Evolutionary conservation across 495 filamentous ascomycete species (phyloP).

Genomic region (Aspergillus haitiensis): DNA sequence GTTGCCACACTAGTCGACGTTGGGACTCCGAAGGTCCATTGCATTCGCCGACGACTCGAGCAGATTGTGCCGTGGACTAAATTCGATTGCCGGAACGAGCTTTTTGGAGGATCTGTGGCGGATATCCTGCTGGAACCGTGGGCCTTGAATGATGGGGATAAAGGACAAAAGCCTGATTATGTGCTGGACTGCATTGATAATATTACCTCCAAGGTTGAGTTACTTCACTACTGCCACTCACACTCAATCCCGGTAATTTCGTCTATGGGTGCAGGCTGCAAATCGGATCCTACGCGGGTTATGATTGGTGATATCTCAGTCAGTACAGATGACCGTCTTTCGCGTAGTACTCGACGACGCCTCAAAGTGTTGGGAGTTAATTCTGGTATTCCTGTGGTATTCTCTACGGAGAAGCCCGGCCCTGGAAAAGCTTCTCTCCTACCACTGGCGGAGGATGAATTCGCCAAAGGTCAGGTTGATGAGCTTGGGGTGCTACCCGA

Average conservation of each 20-base stretch:
- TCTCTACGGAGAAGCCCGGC: constrained; percentile 87
- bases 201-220: constrained; percentile 90
- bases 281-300: constrained; percentile 92
- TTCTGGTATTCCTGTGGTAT: constrained; percentile 85
- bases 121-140: constrained; percentile 63
- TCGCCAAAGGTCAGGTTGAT: constrained; percentile 78
- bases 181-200: constrained; percentile 98
- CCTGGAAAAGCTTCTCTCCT: constrained; percentile 88
- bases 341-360: constrained; percentile 74
- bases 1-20: constrained; percentile 93
- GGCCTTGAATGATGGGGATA: constrained; percentile 48
- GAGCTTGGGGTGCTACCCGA: constrained; percentile 87
- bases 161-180: constrained; percentile 70
- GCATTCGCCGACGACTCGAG: constrained; percentile 72
- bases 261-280: constrained; percentile 96
- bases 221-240: constrained; percentile 83
- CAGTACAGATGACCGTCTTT: constrained; percentile 87
- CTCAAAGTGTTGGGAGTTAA: constrained; percentile 78
- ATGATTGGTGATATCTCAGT: constrained; percentile 89
- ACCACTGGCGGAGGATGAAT: constrained; percentile 86
- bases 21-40: constrained; percentile 89
- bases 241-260: constrained; percentile 78
- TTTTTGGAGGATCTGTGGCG: constrained; percentile 70
- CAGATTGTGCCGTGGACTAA: constrained; percentile 87
- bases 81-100: constrained; percentile 84